Base-by-base conservation (phyloP, 2,329 filamentous ascomycete genomes). In the Penicillium verrucosum region DNA sequence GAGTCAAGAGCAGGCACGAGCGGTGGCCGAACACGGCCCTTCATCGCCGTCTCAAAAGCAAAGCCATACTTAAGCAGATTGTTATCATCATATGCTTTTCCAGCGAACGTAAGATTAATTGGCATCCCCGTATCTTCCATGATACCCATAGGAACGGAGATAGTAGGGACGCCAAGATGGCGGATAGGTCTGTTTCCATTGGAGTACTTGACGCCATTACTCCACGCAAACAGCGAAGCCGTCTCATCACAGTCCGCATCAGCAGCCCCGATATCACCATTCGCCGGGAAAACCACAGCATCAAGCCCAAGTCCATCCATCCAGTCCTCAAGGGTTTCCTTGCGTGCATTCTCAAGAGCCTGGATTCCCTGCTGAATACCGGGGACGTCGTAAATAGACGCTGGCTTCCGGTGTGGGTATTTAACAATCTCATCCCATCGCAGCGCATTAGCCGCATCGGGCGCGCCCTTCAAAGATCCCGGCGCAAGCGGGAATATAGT, bases 161-260 rank as follows among this genome's bases (percentile, higher is more conserved):
- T 74, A 0, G 79, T 81, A 0, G 82, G 82, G 0, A 85, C 75
- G 0, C 82, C 82, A 2, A 84, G 70, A 52, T 85, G 82, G 11
- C 81, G 72, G 1, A 85, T 70, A 0, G 78, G 79, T 1, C 80
- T 70, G 50, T 83, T 83, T 0, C 82, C 81, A 53, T 84, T 82
- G 0, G 76, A 78, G 56, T 83, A 84, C 40, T 76, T 77, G 5
- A 84, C 76, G 0, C 82, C 82, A 46, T 84, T 82, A 29, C 71
- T 73, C 55, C 78, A 72, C 4, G 77, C 77, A 54, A 78, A 71
- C 10, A 63, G 56, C 12, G 76, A 71, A 32, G 64, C 62, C 7
- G 64, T 58, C 18, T 63, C 54, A 37, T 70, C 68, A 0, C 64
- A 60, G 62, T 84, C 82, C 0, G 80, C 66, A 64, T 84, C 74